Evolutionary conservation across 371 early-diverging fungal genomes (phyloP).

Genomic region (Mucor saturninus): DNA sequence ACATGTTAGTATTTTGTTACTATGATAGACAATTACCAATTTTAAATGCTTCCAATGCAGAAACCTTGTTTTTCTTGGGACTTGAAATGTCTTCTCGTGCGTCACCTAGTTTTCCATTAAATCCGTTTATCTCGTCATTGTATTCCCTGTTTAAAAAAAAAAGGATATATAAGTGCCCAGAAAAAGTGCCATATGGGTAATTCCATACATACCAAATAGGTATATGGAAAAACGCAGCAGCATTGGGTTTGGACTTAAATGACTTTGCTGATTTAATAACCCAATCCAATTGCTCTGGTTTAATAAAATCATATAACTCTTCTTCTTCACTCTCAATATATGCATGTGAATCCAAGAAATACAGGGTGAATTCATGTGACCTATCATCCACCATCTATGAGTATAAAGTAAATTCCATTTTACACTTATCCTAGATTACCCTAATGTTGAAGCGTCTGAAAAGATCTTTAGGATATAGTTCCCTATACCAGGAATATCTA

Average conservation of each 20-base stretch:
- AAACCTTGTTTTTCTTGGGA: constrained; percentile 29
- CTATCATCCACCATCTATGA: constrained; percentile 6
- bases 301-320: constrained; percentile 45
- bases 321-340: constrained; percentile 42
- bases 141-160: constrained; percentile 22
- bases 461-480: constrained; percentile 51
- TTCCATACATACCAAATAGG: constrained; percentile 44
- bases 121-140: constrained; percentile 16
- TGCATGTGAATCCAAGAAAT: constrained; percentile 58
- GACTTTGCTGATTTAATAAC: constrained; percentile 16
- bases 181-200: no score
- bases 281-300: constrained; percentile 59
- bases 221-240: constrained; percentile 57
- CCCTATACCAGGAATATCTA: constrained; percentile 52
- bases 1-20: background rate
- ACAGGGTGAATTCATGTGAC: constrained; percentile 45
- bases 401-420: background rate
- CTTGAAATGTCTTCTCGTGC: constrained; percentile 47
- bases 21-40: constrained; percentile 20
- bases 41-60: constrained; percentile 31
- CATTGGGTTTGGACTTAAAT: constrained; percentile 38
- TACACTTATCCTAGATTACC: constrained; percentile 33
- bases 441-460: constrained; percentile 22
- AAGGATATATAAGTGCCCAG: no score
- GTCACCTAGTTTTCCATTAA: constrained; percentile 39